Percentiles rank a stretch among this genome's conserved stretches.
These are phyloP conservation scores for Gonapodya sp. DNA, from an alignment of 192 early-diverging fungal species.

Conservation along the genomic window DNA sequence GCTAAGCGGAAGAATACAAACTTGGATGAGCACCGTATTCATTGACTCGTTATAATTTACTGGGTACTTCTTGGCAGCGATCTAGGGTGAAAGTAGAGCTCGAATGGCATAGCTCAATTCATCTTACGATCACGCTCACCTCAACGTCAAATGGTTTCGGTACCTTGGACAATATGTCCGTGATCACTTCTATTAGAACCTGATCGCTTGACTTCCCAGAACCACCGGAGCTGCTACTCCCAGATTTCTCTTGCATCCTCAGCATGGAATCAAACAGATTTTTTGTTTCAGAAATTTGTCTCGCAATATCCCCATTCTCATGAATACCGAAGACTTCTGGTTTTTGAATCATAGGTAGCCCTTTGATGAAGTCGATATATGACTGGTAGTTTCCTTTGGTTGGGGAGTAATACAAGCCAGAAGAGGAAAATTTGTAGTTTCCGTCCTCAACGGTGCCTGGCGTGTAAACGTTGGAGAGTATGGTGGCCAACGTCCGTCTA, in stretches of 20 bases:
- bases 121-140: background rate
- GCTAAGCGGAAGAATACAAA: no score
- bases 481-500: constrained; percentile 42
- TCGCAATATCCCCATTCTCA: constrained; percentile 58
- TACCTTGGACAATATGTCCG: constrained; percentile 47
- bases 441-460: constrained; percentile 23
- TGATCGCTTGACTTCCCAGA: constrained; percentile 46
- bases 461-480: constrained; percentile 38
- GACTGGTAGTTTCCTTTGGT: constrained; percentile 24
- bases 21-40: constrained; percentile 28
- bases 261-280: constrained; percentile 44
- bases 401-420: constrained; percentile 37
- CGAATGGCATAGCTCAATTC: background rate
- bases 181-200: constrained; percentile 41
- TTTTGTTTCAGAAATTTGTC: constrained; percentile 49
- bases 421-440: constrained; percentile 18
- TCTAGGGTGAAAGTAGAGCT: background rate
- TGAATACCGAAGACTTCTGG: constrained; percentile 63
- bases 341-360: constrained; percentile 43
- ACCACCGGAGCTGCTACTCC: constrained; percentile 20
- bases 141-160: constrained; percentile 24
- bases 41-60: constrained; percentile 47
- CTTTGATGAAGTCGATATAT: constrained; percentile 42
- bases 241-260: constrained; percentile 40
- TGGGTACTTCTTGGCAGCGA: constrained; percentile 40